Base-by-base conservation (phyloP, 208 protist species). In the Novymonas esmeraldas region DNA sequence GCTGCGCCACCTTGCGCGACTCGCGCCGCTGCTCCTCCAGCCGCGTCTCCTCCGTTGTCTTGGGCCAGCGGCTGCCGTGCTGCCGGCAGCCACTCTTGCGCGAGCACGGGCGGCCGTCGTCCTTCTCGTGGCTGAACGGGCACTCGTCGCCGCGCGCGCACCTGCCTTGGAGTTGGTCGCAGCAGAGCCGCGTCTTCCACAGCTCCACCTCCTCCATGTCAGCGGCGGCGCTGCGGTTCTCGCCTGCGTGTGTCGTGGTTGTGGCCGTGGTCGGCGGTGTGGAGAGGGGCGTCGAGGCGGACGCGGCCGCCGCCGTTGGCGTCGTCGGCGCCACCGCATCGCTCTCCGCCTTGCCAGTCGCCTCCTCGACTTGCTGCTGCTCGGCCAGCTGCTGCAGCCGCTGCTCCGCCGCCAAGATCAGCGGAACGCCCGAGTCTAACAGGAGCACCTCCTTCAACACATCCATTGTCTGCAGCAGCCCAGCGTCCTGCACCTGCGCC, bases 381-480 rank as follows among this genome's bases (percentile, higher is more conserved):
- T 70, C 36, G 26, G 44, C 64, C n/a, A 82, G 48, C 14, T 60
- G 28, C 24, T 56, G 56, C 38, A 88, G 76, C 0, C 85, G 85
- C 52, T 87, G 82, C 69, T 89, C 80, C 13, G 82, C 84, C 0
- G 86, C 92, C 16, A 76, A 73, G 60, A 95, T 94, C 14, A 96
- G 74, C 1, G 92, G 92, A 1, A 55, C 68, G 28, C 81, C 83
- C 11, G 86, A 93, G 61, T 93, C 87, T 2, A 72, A 38, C 34
- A 65, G 60, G 24, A 96, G 84, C 36, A 96, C 89, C 65, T 93
- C 78, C 52, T 85, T 64, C 66, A 96, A 75, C 24, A 89, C 80
- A 42, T 77, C 71, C 76, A 95, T 92, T 18, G 84, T 81, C 41
- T 85, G 57, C 54, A 75, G 20, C 2, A 96, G 76, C 6, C 86